Conservation (phyloP, 179 eudicot genomes). For the Drosera spatulata region DNA sequence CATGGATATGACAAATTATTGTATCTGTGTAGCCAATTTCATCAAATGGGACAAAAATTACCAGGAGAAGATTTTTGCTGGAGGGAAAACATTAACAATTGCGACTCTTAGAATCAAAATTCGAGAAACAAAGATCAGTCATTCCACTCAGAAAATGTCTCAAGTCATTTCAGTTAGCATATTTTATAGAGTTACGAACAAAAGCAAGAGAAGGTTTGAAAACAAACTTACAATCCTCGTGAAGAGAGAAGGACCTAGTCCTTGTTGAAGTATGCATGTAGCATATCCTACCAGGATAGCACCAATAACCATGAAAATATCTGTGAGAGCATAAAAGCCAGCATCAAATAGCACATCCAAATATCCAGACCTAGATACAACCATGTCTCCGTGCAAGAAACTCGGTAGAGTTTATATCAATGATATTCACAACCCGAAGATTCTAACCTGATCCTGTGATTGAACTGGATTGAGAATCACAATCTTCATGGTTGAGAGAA, state of each 20-base stretch:
- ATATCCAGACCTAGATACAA: too few relatives aligned
- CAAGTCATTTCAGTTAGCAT: background rate
- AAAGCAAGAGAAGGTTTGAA: background rate
- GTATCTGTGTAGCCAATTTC: background rate
- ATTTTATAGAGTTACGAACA: background rate
- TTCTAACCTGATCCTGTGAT: slow-evolving; percentile 56
- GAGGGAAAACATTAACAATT: too few relatives aligned
- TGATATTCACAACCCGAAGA: too few relatives aligned
- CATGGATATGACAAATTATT: background rate
- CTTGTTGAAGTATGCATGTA: slow-evolving; percentile 78
- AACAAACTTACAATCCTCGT: slow-evolving; percentile 30
- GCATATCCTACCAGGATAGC: slow-evolving; percentile 74
- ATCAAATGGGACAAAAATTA: too few relatives aligned
- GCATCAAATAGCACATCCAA: background rate
- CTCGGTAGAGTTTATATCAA: too few relatives aligned
- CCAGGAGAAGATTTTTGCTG: background rate
- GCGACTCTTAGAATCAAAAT: too few relatives aligned
- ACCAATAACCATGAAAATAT: slow-evolving; percentile 73
- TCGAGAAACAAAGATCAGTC: too few relatives aligned
- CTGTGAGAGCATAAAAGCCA: slow-evolving; percentile 25
- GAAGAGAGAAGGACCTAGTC: slow-evolving; percentile 56
- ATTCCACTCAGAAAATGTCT: too few relatives aligned
- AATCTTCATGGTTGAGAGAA: slow-evolving; percentile 78
- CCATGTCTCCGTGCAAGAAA: too few relatives aligned
- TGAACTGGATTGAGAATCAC: slow-evolving; percentile 55